phyloP scores from a whole-genome alignment of 73 alveolate genomes.

The Urostyla sp. region DNA sequence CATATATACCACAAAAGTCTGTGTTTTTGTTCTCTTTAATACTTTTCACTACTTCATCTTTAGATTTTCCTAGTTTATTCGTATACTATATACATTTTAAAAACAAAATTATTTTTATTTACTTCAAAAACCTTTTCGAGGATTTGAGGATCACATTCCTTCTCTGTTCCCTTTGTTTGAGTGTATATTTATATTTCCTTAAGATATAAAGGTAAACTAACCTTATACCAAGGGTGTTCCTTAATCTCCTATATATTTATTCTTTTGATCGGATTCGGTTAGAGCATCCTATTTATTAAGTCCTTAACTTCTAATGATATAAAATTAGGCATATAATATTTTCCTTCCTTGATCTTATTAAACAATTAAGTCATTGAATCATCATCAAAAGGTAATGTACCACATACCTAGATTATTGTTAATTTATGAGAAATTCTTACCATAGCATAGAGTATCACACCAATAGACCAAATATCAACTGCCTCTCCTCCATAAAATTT shows the following conservation, averaged over 20 bases:
- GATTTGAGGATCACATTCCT: too few relatives aligned
- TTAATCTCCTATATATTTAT: constrained; percentile 73
- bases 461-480: constrained; percentile 68
- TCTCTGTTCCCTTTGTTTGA: too few relatives aligned
- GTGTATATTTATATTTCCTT: not conserved
- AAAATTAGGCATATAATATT: constrained; percentile 41
- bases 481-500: constrained; percentile 62
- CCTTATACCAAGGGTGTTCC: constrained; percentile 76
- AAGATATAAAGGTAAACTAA: constrained; percentile 29
- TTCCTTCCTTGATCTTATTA: constrained; percentile 38
- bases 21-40: constrained; percentile 50
- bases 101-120: not conserved
- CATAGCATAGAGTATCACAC: constrained; percentile 69
- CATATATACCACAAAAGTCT: constrained; percentile 49
- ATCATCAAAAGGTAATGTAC: constrained; percentile 60
- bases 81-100: not conserved
- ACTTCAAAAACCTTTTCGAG: constrained; percentile 23
- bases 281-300: constrained; percentile 87
- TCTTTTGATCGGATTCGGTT: constrained; percentile 90
- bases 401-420: not conserved
- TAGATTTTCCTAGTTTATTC: not conserved
- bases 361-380: constrained; percentile 35
- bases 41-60: not conserved
- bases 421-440: not conserved
- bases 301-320: constrained; percentile 79